phyloP scores from a whole-genome alignment of 805 yeast genomes.

The Lipomyces starkeyi region DNA sequence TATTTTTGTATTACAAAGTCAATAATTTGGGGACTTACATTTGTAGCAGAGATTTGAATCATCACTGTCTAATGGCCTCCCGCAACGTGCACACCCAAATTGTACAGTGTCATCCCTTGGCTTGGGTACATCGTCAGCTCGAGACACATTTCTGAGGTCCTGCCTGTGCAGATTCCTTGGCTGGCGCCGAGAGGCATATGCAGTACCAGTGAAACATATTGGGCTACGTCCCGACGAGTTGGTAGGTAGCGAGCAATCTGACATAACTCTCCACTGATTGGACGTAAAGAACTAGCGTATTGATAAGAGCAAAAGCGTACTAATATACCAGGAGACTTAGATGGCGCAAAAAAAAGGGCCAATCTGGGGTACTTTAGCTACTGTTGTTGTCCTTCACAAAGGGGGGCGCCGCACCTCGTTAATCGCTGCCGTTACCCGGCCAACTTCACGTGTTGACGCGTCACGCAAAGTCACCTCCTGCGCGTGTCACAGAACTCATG shows the following conservation, averaged over 20 bases:
- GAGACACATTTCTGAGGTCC: background rate
- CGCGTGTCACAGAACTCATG: no score
- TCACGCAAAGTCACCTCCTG: no score
- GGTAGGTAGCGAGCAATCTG: background rate
- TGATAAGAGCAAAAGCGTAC: no score
- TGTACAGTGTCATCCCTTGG: background rate
- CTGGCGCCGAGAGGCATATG: background rate
- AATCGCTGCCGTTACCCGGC: no score
- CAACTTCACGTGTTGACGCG: no score
- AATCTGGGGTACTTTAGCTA: no score
- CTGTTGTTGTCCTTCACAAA: no score
- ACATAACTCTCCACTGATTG: background rate
- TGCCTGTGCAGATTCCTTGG: background rate
- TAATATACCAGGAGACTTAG: no score
- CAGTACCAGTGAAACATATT: background rate
- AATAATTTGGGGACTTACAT: conserved; percentile 11
- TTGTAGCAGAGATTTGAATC: conserved; percentile 23
- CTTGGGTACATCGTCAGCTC: background rate
- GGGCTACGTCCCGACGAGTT: background rate
- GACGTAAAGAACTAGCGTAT: no score
- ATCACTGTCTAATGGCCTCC: conserved; percentile 21
- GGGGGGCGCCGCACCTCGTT: no score
- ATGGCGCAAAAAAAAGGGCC: no score
- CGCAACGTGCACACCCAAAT: conserved; percentile 20
- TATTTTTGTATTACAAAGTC: background rate